Evolutionary conservation across 176 grass and related monocot species (phyloP).

Genomic region (Phyllostachys edulis): DNA sequence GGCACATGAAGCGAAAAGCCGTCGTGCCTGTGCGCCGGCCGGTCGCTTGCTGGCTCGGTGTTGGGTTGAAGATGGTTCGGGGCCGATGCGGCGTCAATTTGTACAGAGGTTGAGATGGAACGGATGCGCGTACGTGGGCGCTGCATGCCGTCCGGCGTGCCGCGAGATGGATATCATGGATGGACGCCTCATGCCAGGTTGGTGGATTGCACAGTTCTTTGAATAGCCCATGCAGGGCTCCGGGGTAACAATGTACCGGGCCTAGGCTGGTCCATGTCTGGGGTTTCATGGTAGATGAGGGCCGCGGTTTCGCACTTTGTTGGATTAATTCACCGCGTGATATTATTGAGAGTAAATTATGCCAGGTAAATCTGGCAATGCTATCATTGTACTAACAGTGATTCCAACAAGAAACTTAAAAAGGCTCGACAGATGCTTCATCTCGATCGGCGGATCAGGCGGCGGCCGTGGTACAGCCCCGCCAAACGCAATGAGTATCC

Average conservation of each 20-base stretch:
- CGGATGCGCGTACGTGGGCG: background rate
- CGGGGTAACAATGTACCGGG: background rate
- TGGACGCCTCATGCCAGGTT: slow-evolving; percentile 1
- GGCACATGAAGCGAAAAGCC: background rate
- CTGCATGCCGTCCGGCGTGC: background rate
- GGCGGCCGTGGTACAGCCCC: too few species aligned
- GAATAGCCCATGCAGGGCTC: slow-evolving; percentile 22
- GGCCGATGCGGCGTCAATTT: slow-evolving; percentile 36
- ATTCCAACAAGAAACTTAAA: too few species aligned
- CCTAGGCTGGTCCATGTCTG: slow-evolving; percentile 32
- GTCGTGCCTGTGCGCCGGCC: slow-evolving; percentile 1
- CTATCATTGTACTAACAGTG: background rate
- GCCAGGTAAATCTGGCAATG: background rate
- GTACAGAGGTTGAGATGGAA: slow-evolving; percentile 17
- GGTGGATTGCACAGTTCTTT: slow-evolving; percentile 33
- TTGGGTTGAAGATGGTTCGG: slow-evolving; percentile 38
- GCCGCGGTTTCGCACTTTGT: background rate
- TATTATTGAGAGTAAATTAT: background rate
- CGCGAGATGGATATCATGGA: slow-evolving; percentile 2
- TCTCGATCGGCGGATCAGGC: too few species aligned
- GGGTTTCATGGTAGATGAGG: background rate
- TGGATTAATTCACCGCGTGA: background rate
- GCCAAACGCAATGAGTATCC: too few species aligned
- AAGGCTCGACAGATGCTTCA: too few species aligned
- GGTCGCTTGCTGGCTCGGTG: slow-evolving; percentile 17